A percentile compares a stretch with the other conserved stretches of the same genome.
phyloP scores from a whole-genome alignment of 768 basidiomycete genomes.

The Auricularia cornea region DNA sequence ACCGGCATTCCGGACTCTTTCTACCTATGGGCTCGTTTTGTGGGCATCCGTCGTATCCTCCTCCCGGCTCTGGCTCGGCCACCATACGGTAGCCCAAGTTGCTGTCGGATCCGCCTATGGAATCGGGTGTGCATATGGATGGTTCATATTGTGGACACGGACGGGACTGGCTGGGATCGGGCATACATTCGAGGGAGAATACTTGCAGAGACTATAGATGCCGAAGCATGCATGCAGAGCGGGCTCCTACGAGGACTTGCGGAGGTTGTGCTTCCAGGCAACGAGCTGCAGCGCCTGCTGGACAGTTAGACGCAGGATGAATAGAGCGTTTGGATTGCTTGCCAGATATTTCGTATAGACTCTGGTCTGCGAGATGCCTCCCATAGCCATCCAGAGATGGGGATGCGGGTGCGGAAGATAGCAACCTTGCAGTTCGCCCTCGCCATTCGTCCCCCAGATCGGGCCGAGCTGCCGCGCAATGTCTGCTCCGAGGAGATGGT shows the following conservation, averaged over 20 bases:
- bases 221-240: no score
- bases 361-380: neutral
- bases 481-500: neutral
- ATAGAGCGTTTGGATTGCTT: neutral
- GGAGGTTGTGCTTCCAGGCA: neutral
- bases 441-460: slow-evolving; percentile 3
- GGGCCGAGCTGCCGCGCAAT: neutral
- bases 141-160: slow-evolving; percentile 51
- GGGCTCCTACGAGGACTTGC: no score
- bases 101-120: slow-evolving; percentile 52
- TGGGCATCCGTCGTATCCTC: slow-evolving; percentile 47
- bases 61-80: slow-evolving; percentile 68
- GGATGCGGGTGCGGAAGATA: neutral
- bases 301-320: neutral
- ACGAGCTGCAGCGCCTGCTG: neutral
- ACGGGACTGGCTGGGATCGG: neutral
- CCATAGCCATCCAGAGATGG: neutral
- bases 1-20: slow-evolving; percentile 32
- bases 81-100: slow-evolving; percentile 69
- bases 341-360: neutral
- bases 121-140: slow-evolving; percentile 38
- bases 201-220: neutral
- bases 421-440: neutral
- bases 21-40: slow-evolving; percentile 41
- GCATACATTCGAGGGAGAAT: neutral